Percentiles rank a stretch among this genome's conserved stretches.
phyloP scores from a whole-genome alignment of 768 basidiomycete genomes.

The Boletus tomentosulus region DNA sequence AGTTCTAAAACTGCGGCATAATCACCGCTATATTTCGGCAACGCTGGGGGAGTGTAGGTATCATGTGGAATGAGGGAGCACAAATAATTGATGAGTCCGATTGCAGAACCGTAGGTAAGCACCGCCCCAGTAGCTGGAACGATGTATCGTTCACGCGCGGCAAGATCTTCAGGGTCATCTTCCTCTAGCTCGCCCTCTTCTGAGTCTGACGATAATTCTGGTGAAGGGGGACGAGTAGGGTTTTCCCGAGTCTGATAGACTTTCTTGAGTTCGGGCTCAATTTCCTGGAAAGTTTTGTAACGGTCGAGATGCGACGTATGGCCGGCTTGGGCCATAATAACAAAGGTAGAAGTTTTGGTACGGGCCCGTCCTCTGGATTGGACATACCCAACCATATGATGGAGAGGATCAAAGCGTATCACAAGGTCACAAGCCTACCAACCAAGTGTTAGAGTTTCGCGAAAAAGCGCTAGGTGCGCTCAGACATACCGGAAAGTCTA shows the following conservation, averaged over 20 bases:
- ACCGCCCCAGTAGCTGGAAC: constrained; percentile 71
- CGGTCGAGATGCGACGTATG: constrained; percentile 50
- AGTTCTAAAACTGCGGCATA: constrained; percentile 57
- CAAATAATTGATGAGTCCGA: constrained; percentile 67
- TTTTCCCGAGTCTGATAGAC: constrained; percentile 54
- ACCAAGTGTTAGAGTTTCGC: background rate
- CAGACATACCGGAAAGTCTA: constrained; percentile 73
- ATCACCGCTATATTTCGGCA: constrained; percentile 60
- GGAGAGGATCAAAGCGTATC: constrained; percentile 77
- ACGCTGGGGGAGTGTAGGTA: constrained; percentile 54
- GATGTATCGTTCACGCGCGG: constrained; percentile 67
- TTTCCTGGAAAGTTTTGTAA: constrained; percentile 54
- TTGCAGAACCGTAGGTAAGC: constrained; percentile 73
- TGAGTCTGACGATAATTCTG: constrained; percentile 23
- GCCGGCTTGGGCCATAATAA: constrained; percentile 74
- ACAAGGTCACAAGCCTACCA: constrained; percentile 82
- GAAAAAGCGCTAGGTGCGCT: background rate
- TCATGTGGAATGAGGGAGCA: constrained; percentile 76
- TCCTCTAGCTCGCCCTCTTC: constrained; percentile 38
- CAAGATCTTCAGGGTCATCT: constrained; percentile 54
- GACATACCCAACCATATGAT: constrained; percentile 83
- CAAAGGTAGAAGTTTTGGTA: constrained; percentile 68
- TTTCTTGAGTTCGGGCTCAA: constrained; percentile 60
- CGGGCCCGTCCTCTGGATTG: constrained; percentile 88
- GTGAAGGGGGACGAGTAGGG: constrained; percentile 27